Conservation (phyloP, 2,329 filamentous ascomycete species). For the Sclerotinia minor region DNA sequence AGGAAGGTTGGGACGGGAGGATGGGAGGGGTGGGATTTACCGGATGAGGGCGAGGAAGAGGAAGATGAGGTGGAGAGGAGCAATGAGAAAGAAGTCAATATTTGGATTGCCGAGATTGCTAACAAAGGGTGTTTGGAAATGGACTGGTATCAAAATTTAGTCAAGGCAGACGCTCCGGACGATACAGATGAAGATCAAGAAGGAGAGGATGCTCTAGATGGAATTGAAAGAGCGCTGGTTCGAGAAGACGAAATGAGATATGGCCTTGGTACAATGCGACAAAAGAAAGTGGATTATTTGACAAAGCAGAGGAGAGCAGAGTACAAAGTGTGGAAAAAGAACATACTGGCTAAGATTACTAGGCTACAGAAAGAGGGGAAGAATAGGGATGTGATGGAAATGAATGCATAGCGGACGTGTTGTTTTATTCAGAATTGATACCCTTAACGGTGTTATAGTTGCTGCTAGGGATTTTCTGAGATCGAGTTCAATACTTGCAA, state of each 20-base stretch:
- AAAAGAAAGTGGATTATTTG: slow-evolving; percentile 71
- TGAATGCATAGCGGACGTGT: slow-evolving; percentile 4
- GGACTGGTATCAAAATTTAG: slow-evolving; percentile 61
- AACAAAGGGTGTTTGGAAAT: slow-evolving; percentile 50
- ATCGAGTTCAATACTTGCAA: background rate
- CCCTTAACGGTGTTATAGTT: background rate
- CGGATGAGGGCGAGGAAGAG: slow-evolving; percentile 45
- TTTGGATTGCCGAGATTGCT: slow-evolving; percentile 59
- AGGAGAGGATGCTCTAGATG: slow-evolving; percentile 42
- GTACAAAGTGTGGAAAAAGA: slow-evolving; percentile 64
- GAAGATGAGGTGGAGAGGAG: slow-evolving; percentile 52
- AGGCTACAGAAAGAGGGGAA: slow-evolving; percentile 40
- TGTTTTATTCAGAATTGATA: background rate
- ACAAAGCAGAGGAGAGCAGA: slow-evolving; percentile 61
- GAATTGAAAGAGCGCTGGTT: slow-evolving; percentile 27
- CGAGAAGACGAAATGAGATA: slow-evolving; percentile 30
- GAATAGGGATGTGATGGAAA: slow-evolving; percentile 20
- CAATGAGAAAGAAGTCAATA: slow-evolving; percentile 57
- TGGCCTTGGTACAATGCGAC: slow-evolving; percentile 63
- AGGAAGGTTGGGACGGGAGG: slow-evolving; percentile 43
- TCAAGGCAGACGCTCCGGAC: slow-evolving; percentile 41
- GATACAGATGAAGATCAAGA: slow-evolving; percentile 39
- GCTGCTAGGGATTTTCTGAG: too few relatives aligned
- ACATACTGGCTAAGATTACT: slow-evolving; percentile 57
- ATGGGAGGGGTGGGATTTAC: slow-evolving; percentile 55